Conservation (phyloP, 106 monocot genomes). For the Chionographis japonica region DNA sequence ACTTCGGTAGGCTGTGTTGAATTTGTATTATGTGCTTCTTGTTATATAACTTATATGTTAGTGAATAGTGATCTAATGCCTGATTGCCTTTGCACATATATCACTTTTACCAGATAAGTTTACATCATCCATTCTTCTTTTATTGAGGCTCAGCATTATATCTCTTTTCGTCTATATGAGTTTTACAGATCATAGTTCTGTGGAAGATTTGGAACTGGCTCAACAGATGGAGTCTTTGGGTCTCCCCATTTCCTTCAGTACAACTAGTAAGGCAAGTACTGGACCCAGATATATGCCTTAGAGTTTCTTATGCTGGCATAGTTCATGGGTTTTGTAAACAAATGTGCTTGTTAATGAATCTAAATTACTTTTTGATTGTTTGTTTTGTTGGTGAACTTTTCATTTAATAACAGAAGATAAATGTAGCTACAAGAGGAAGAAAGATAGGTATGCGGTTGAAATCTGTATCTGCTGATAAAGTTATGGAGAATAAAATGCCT, state of each 20-base stretch:
- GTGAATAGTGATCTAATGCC: no score
- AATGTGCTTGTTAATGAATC: neutral
- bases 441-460: constrained; percentile 26
- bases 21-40: no score
- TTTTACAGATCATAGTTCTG: constrained; percentile 16
- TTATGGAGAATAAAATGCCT: constrained; percentile 7
- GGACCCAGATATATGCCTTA: neutral
- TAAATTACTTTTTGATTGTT: neutral
- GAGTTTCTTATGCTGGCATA: neutral
- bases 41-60: no score
- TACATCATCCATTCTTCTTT: neutral
- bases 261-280: constrained; percentile 48
- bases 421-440: constrained; percentile 11
- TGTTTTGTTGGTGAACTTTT: neutral
- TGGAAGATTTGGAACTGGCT: constrained; percentile 55
- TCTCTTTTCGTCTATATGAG: neutral
- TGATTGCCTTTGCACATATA: no score
- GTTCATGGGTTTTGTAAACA: neutral
- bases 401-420: constrained; percentile 25
- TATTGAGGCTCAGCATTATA: neutral
- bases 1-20: no score
- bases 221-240: constrained; percentile 69
- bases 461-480: constrained; percentile 13
- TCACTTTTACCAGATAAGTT: neutral
- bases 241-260: constrained; percentile 67